Base-by-base conservation (phyloP, 2,329 filamentous ascomycete genomes). In the Nigrospora sphaerica region DNA sequence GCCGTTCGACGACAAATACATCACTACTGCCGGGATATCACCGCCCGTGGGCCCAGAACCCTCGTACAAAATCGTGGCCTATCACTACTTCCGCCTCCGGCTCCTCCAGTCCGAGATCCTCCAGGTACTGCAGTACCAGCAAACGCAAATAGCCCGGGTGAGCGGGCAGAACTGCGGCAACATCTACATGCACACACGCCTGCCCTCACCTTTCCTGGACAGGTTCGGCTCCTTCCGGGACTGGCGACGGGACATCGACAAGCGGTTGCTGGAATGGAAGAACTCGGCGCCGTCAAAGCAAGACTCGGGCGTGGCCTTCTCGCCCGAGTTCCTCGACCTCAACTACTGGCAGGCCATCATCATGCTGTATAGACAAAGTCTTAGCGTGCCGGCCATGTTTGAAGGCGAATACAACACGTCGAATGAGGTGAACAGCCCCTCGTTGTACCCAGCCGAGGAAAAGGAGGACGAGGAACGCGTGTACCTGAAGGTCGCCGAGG, bases 271-370 rank as follows among this genome's bases (percentile, higher is more conserved):
- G 54, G 83, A 92, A 54, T 97, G 92, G 93, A 93, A 92, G 63
- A 81, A 83, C 28, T 83, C 82, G 6, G 86, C 90, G 1, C 93
- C 92, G 0, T 84, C 79, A 0, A 83, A 85, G 51, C 68, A 79
- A 18, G 82, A 93, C 48, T 95, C 88, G 0, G 91, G 91, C 1
- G 93, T 97, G 3, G 82, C 82, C 4, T 97, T 97, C 62, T 90
- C 87, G 1, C 83, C 88, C 1, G 86, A 95, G 46, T 95, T 97
- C 57, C 69, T 96, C 5, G 89, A 96, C 57, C 75, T 97, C 50
- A 97, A 97, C 64, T 97, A 97, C 66, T 97, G 92, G 91, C 92
- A 96, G 63, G 89, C 90, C 4, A 83, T 97, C 50, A 95, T 96
- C 54, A 90, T 96, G 85, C 78, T 97, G 17, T 97, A 97, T 63